Base-by-base conservation (phyloP, 2,329 filamentous ascomycete species). In the Colletotrichum liaoningense region DNA sequence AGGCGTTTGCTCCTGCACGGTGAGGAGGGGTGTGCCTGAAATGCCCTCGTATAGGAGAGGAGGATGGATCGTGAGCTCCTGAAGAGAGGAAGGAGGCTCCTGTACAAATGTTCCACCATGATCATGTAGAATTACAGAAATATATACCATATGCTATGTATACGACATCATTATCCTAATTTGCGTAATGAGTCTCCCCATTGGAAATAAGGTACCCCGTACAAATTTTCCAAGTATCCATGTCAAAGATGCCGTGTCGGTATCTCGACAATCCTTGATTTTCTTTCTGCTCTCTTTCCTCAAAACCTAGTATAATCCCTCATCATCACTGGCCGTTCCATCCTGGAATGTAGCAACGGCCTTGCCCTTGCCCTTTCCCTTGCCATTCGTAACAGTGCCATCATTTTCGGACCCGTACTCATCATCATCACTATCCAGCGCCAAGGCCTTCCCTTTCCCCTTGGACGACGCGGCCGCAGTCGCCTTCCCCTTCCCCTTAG, bases 311-410 rank as follows among this genome's bases (percentile, higher is more conserved):
- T 91, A 91, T 78, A 91, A 76, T 11, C 84, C 88, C 60, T 91
- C 89, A 64, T 91, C 89, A 73, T 88, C 89, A 75, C 86, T 88
- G 22, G 84, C 88, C n/a, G 83, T 86, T 24, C 86, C 85, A n/a
- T 89, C 84, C 76, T 86, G 84, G 75, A 91, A 89, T 38, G 83
- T 82, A 73, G 85, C 86, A 19, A 86, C 82, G 3, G 85, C 89
- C 77, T 90, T 91, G 1, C 86, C 89, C 79, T 91, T 91, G 8
- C 88, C 88, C 77, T 90, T 89, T n/a, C 78, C 75, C 74, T 75
- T 77, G 59, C 79, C 74, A 9, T 75, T 78, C 16, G 56, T 81
- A 14, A 78, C 77, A 6, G 78, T 78, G n/a, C 79, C 81, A 65
- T 79, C 77, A 46, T 77, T 79, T 63, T 80, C 79, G 19, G 79